Conservation (phyloP, 768 basidiomycete genomes). For the Auriscalpium orientale region DNA sequence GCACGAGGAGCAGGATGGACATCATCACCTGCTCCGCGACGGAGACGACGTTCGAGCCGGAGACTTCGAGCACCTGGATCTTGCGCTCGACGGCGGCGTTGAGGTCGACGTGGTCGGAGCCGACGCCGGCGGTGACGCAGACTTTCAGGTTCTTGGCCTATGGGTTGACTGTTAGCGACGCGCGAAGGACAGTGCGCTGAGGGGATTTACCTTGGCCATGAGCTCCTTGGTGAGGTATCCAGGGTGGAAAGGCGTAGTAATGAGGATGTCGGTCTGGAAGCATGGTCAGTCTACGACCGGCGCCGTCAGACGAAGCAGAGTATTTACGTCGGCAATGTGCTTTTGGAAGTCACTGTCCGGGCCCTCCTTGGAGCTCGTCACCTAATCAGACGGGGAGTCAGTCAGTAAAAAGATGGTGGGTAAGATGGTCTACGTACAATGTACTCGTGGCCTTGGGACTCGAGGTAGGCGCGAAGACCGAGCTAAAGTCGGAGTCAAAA, state of each 20-base stretch:
- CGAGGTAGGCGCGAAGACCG: slow-evolving; percentile 29
- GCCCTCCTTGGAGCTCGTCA: slow-evolving; percentile 34
- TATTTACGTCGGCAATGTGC: slow-evolving; percentile 25
- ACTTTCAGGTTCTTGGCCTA: slow-evolving; percentile 78
- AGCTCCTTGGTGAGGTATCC: slow-evolving; percentile 21
- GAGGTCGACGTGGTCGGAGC: slow-evolving; percentile 78
- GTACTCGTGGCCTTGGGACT: slow-evolving; percentile 29
- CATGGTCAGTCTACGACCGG: slow-evolving; percentile 1
- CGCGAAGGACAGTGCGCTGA: not conserved
- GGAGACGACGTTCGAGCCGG: slow-evolving; percentile 37
- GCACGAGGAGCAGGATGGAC: slow-evolving; percentile 36
- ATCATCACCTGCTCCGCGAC: slow-evolving; percentile 37
- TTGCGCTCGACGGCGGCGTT: slow-evolving; percentile 72
- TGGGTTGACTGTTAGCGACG: not conserved
- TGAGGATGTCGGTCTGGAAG: slow-evolving; percentile 10
- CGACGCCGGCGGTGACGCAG: slow-evolving; percentile 81
- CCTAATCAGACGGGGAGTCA: not conserved
- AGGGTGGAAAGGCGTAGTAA: slow-evolving; percentile 24
- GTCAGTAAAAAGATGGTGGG: not conserved
- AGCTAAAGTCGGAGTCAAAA: slow-evolving; percentile 17
- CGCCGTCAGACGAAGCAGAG: not conserved
- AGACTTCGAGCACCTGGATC: slow-evolving; percentile 67
- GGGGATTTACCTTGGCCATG: slow-evolving; percentile 10
- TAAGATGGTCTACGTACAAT: slow-evolving; percentile 15
- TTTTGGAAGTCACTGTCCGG: slow-evolving; percentile 30